These are phyloP conservation scores for Solanum medicagineum DNA, from an alignment of 257 asterid genomes.

Conservation along the genomic window DNA sequence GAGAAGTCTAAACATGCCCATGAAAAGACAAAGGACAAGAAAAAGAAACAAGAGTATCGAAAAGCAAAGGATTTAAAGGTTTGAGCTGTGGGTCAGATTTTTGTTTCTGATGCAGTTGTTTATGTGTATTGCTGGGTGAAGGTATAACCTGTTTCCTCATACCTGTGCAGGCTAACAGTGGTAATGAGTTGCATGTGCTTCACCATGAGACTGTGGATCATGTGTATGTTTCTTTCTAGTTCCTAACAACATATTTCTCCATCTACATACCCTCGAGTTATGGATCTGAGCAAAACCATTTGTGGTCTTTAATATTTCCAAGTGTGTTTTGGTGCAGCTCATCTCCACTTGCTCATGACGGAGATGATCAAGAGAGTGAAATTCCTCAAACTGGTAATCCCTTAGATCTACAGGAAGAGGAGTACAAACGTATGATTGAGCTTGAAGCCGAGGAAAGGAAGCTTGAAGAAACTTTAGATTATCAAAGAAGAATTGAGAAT, in stretches of 20 bases:
- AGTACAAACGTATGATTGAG: slow-evolving; percentile 56
- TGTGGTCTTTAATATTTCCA: background rate
- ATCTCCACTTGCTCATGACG: slow-evolving; percentile 32
- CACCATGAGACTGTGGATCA: slow-evolving; percentile 42
- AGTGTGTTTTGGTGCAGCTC: slow-evolving; percentile 43
- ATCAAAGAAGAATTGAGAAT: slow-evolving; percentile 87
- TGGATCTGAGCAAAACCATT: background rate
- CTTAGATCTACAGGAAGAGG: slow-evolving; percentile 48
- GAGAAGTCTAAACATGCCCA: slow-evolving; percentile 45
- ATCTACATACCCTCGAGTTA: background rate
- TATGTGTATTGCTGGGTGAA: background rate
- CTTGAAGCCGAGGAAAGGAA: slow-evolving; percentile 97
- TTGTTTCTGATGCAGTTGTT: background rate
- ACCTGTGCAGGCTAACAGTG: slow-evolving; percentile 43
- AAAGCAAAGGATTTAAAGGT: slow-evolving; percentile 81
- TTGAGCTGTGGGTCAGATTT: slow-evolving; percentile 11
- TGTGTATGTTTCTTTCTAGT: slow-evolving; percentile 31
- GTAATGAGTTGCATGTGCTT: slow-evolving; percentile 30
- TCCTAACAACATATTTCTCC: background rate
- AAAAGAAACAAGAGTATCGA: slow-evolving; percentile 59
- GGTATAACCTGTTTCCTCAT: slow-evolving; percentile 6
- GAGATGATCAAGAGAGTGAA: slow-evolving; percentile 32
- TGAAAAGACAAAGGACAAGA: slow-evolving; percentile 77
- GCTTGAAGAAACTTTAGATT: slow-evolving; percentile 94
- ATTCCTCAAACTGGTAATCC: slow-evolving; percentile 32